A percentile compares a stretch with the other conserved stretches of the same genome.
Evolutionary conservation across 225 moss, liverwort and hornwort species (phyloP).

Genomic region (Polytrichum commune): DNA sequence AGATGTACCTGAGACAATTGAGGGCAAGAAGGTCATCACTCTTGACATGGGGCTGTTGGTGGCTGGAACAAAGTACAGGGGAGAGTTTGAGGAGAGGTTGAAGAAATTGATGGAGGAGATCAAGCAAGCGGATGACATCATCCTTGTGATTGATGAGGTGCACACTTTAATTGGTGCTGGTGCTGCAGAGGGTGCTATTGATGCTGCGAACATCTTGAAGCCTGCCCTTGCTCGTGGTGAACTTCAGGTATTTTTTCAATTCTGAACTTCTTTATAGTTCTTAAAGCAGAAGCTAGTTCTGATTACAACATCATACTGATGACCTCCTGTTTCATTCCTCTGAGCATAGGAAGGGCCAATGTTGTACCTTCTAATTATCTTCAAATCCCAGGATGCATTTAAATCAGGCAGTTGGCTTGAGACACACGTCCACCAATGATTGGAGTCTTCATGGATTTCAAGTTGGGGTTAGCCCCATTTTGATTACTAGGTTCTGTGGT

Average conservation of each 20-base stretch:
- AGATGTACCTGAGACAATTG: constrained; percentile 91
- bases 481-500: too few relatives aligned
- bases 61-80: constrained; percentile 93
- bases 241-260: constrained; percentile 58
- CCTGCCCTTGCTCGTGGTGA: constrained; percentile 98
- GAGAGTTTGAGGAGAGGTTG: constrained; percentile 95
- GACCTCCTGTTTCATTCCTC: too few relatives aligned
- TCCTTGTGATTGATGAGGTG: constrained; percentile 96
- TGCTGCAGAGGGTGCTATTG: constrained; percentile 97
- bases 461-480: too few relatives aligned
- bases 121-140: constrained; percentile 95
- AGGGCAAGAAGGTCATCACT: constrained; percentile 97
- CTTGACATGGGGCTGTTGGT: constrained; percentile 95
- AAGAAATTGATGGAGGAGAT: constrained; percentile 99
- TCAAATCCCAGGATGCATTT: too few relatives aligned
- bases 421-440: too few relatives aligned
- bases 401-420: too few relatives aligned
- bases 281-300: too few relatives aligned
- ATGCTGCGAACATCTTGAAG: constrained; percentile 94
- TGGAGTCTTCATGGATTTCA: too few relatives aligned
- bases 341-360: too few relatives aligned
- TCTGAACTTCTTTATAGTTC: too few relatives aligned
- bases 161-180: constrained; percentile 97
- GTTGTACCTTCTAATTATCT: too few relatives aligned
- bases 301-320: too few relatives aligned